These are phyloP conservation scores for Acanthamoeba pearcei DNA, from an alignment of 208 protist species.

Conservation along the genomic window DNA sequence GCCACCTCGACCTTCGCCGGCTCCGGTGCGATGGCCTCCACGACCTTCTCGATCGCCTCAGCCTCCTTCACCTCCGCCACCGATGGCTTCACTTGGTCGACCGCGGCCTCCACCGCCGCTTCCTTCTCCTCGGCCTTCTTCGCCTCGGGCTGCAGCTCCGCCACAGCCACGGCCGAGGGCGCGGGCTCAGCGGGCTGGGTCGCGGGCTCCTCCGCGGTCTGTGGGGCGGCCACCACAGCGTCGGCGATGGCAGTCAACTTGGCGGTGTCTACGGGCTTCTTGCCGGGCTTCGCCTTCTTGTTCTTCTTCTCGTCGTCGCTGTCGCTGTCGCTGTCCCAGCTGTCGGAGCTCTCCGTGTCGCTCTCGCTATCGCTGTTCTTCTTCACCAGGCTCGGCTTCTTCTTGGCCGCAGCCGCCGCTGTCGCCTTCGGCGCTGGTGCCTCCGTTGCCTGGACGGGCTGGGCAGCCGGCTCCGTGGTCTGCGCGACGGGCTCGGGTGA, in stretches of 20 bases:
- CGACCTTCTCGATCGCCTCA: background rate
- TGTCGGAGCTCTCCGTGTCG: slow-evolving; percentile 9
- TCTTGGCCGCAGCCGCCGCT: background rate
- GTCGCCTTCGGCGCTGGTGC: background rate
- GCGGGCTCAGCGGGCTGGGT: too few relatives aligned
- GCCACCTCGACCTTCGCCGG: background rate
- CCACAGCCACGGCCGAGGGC: too few relatives aligned
- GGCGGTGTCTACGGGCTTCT: background rate
- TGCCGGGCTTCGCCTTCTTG: background rate
- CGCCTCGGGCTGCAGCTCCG: background rate
- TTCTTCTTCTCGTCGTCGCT: background rate
- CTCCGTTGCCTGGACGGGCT: background rate
- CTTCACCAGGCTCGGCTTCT: slow-evolving; percentile 22
- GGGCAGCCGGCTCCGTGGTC: background rate
- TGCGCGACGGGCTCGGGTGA: background rate
- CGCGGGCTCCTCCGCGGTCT: too few relatives aligned
- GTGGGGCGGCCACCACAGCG: too few relatives aligned
- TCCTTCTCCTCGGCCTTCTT: background rate
- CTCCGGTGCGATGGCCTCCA: background rate
- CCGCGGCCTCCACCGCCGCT: background rate
- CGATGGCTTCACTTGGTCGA: too few relatives aligned
- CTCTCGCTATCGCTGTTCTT: slow-evolving; percentile 47
- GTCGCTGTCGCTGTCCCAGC: slow-evolving; percentile 13
- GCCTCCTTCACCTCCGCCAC: too few relatives aligned
- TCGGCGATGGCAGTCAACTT: too few relatives aligned